Base-by-base conservation (phyloP, 106 monocot genomes). In the Hemerocallis citrina region DNA sequence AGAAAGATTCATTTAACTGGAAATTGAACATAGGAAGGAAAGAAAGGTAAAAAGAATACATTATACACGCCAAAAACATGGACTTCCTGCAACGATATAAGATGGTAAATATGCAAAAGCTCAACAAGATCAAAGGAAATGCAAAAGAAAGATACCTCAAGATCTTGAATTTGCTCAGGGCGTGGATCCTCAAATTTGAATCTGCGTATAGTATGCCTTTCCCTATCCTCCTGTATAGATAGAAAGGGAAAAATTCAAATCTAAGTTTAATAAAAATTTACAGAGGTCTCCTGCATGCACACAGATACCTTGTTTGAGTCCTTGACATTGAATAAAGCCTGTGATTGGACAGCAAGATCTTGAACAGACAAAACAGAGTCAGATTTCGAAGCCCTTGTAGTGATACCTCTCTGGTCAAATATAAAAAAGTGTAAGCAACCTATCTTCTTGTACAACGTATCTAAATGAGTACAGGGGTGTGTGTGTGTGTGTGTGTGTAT, bases 121-220 rank as follows among this genome's bases (percentile, higher is more conserved):
- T 1, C 6, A 20, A 51, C 14, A 56, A 27, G 1, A 2, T 17
- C 4, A 31, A 3, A 33, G 38, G 55, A 68, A 22, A 48, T 10
- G 17, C 24, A 35, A 59, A 46, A 19, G 0, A 27, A 68, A 57
- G 40, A 67, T 57, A 98, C 98, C 90, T 98, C 92, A 42, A 98
- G 75, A 36, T 98, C 98, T 73, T 92, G 92, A 76, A 98, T 70
- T 54, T 98, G 98, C 75, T 98, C 98, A 39, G 85, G 92, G 9
- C 98, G 80, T 51, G 77, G 79, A 45, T 98, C 98, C 75, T 98
- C 98, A 77, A 92, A 98, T 75, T 92, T 98, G 64, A 85, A 92
- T 67, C 74, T 92, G 15, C 92, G 84, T 55, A 80, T 61, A 65
- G 88, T 70, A 29, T 77, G 55, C 43, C 92, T 84, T 71, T 98